These are phyloP conservation scores for Carex arenaria DNA, from an alignment of 202 grass and related monocot genomes.

Conservation along the genomic window DNA sequence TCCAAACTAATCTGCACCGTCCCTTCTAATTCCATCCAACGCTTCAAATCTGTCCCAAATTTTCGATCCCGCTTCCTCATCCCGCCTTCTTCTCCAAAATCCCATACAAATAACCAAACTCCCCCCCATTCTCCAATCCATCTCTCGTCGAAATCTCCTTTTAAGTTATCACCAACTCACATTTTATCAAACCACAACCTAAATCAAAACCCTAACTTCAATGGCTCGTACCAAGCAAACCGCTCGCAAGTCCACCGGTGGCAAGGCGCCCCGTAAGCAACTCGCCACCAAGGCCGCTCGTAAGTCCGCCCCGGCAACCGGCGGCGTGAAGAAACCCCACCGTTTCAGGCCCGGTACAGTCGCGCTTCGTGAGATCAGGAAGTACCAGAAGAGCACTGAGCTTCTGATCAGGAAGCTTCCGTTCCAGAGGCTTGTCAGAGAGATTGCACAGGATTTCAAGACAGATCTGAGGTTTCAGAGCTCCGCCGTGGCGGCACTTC, in stretches of 20 bases:
- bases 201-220: not conserved
- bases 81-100: not conserved
- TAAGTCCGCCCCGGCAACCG: slow-evolving; percentile 75
- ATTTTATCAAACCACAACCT: not conserved
- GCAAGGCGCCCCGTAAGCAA: slow-evolving; percentile 87
- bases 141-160: not conserved
- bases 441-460: slow-evolving; percentile 96
- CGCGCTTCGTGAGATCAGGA: slow-evolving; percentile 64
- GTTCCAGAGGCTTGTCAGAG: slow-evolving; percentile 60
- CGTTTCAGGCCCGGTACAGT: slow-evolving; percentile 63
- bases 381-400: slow-evolving; percentile 98
- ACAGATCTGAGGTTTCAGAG: slow-evolving; percentile 77
- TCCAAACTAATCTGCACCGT: not conserved
- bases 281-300: slow-evolving; percentile 84
- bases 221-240: slow-evolving; percentile 94
- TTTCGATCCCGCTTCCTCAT: not conserved
- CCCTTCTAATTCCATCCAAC: slow-evolving; percentile 15
- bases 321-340: slow-evolving; percentile 92
- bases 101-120: not conserved
- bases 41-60: not conserved
- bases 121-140: not conserved
- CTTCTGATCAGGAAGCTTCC: slow-evolving; percentile 89
- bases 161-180: not conserved
- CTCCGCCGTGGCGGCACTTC: slow-evolving; percentile 56
- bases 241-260: slow-evolving; percentile 71